phyloP scores from a whole-genome alignment of 176 grass and related monocot genomes.

The Carex cristatella region DNA sequence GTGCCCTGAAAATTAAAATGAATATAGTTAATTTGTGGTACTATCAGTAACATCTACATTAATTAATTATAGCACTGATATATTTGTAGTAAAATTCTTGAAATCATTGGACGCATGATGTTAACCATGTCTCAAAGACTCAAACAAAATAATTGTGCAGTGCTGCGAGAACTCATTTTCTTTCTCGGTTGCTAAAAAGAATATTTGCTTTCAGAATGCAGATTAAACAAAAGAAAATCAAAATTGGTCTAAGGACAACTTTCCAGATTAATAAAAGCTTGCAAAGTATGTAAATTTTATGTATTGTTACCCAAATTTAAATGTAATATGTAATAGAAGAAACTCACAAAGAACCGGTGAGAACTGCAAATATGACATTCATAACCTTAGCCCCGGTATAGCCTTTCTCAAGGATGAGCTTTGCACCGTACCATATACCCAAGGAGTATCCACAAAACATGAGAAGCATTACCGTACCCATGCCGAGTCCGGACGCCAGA shows the following conservation, averaged over 20 bases:
- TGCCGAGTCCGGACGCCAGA: conserved; percentile 67
- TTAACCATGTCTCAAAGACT: no score
- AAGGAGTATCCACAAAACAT: conserved; percentile 93
- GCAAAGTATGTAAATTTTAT: neutral
- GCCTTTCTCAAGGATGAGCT: conserved; percentile 71
- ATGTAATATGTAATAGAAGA: neutral
- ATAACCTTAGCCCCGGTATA: conserved; percentile 92
- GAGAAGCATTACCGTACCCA: conserved; percentile 87
- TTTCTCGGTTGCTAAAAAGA: neutral
- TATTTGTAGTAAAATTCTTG: neutral
- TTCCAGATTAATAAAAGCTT: neutral
- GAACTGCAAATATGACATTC: conserved; percentile 97
- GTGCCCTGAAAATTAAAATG: conserved; percentile 42
- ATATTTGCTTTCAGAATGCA: neutral
- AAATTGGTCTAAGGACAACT: neutral
- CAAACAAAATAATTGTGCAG: neutral
- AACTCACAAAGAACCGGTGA: conserved; percentile 97
- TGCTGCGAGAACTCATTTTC: neutral
- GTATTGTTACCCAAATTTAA: neutral
- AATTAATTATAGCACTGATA: neutral
- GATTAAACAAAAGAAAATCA: neutral
- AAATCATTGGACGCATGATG: neutral
- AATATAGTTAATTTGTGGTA: neutral
- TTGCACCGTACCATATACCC: conserved; percentile 95
- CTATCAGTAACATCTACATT: neutral